These are phyloP conservation scores for Fusarium multiceps DNA, from an alignment of 2,329 filamentous ascomycete species.

Conservation along the genomic window DNA sequence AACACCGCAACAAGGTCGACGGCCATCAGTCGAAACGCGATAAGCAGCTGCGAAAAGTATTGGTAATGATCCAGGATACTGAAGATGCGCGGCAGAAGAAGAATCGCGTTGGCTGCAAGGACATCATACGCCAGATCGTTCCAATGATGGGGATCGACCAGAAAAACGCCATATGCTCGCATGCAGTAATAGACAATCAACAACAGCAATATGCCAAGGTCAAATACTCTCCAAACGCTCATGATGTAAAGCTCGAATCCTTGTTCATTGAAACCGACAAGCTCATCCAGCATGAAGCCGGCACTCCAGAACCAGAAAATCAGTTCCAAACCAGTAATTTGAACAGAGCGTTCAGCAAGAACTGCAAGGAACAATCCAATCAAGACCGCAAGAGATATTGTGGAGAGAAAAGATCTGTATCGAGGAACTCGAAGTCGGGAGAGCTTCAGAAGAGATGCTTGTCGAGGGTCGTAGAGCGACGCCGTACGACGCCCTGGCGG, in stretches of 20 bases:
- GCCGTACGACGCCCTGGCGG: constrained; percentile 75
- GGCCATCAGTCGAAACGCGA: constrained; percentile 94
- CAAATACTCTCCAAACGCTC: constrained; percentile 98
- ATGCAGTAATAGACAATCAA: constrained; percentile 91
- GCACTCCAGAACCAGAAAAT: constrained; percentile 98
- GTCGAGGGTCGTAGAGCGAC: constrained; percentile 87
- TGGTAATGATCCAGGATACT: constrained; percentile 94
- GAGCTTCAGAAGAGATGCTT: constrained; percentile 91
- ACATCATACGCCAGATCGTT: constrained; percentile 93
- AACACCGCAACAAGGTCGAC: constrained; percentile 88
- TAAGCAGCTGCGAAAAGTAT: constrained; percentile 94
- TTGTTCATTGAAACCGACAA: constrained; percentile 96
- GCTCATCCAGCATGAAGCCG: constrained; percentile 95
- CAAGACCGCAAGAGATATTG: constrained; percentile 84
- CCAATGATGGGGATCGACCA: constrained; percentile 78
- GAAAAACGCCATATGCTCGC: constrained; percentile 86
- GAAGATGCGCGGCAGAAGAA: constrained; percentile 91
- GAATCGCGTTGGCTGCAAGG: constrained; percentile 88
- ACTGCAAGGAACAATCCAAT: constrained; percentile 89
- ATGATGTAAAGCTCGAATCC: constrained; percentile 96
- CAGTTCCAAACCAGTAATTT: constrained; percentile 86
- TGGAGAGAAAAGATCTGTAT: constrained; percentile 91
- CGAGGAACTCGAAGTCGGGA: constrained; percentile 90
- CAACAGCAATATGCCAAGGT: constrained; percentile 86
- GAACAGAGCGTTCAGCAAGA: constrained; percentile 76